Evolutionary conservation across 306 rosid species (phyloP), one percentile per base, ranked within the genome.

Genomic region (Prosopis cineraria): DNA sequence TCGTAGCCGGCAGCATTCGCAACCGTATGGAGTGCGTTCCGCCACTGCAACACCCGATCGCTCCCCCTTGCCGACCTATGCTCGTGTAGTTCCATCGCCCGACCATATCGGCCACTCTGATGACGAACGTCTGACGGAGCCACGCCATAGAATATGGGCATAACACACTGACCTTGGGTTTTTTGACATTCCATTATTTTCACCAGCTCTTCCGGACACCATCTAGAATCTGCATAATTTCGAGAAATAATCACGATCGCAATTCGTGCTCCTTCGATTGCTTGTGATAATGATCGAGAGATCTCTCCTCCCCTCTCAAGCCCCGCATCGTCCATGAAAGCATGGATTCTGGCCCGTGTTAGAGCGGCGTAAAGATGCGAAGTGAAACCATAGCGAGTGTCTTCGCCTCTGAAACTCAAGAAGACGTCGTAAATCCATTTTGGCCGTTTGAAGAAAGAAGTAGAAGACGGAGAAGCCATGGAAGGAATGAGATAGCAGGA

Each of bases 181-280:
- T 10, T 14, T 1, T 1, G 40, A 36, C 78, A 79, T 29, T 70
- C 20, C 10, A 75, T 70, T 13, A 52, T 52, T 2, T 63, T 22
- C 1, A 1, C 43, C 13, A 75, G 81, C 10, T 73, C 75, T 17
- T 25, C 11, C 2, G 73, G 45, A 39, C 86, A 83, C 83, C 83
- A 83, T 3, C 27, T 9, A 0, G 86, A 83, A 1, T 0, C 3
- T 1, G 70, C 4, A 11, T 78, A 83, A 12, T 9, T 30, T 30
- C 0, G 0, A 0, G 83, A 83, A 55, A 83, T 62, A 73, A 83
- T 64, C 3, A 78, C 17, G 0, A 83, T 3, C 0, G 80, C 43
- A 4, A 83, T 40, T 1, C 0, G 33, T 10, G 86, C 78, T 1
- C 66, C 68, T 39, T 43, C 20, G 10, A 83, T 78, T 17, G 83